phyloP scores from a whole-genome alignment of 345 rosid species.

The Schrenkiella parvula region DNA sequence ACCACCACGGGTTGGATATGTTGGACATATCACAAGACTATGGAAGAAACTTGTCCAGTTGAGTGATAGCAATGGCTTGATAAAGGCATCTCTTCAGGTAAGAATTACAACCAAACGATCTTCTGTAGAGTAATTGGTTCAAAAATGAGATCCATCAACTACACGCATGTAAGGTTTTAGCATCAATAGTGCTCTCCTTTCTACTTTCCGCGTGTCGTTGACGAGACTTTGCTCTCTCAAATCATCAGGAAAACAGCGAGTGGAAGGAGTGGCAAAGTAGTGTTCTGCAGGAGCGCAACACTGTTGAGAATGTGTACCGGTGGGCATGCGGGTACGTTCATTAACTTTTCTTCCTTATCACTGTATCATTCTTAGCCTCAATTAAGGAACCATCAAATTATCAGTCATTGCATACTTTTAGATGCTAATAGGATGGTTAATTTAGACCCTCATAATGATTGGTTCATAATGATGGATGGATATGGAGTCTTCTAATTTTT shows the following conservation, averaged over 20 bases:
- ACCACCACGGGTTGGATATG: conserved; percentile 78
- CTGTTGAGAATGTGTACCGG: conserved; percentile 80
- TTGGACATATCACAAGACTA: conserved; percentile 85
- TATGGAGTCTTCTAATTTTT: neutral
- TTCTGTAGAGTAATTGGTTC: neutral
- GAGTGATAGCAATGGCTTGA: conserved; percentile 51
- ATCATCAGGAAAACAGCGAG: conserved; percentile 62
- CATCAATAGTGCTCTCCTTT: neutral
- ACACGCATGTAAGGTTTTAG: neutral
- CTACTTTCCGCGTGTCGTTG: neutral
- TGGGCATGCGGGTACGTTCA: conserved; percentile 90
- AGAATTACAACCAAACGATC: conserved; percentile 18
- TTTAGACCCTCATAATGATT: neutral
- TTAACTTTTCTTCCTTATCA: conserved; percentile 9
- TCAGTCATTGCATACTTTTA: neutral
- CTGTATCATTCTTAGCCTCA: neutral
- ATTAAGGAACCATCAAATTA: neutral
- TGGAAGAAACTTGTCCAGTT: conserved; percentile 78
- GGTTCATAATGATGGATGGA: neutral
- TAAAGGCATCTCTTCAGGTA: conserved; percentile 76
- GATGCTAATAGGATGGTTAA: neutral
- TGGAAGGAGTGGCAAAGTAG: conserved; percentile 80
- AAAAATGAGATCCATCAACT: neutral
- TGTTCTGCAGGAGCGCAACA: conserved; percentile 82
- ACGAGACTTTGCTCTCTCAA: conserved; percentile 16